phyloP scores from a whole-genome alignment of 1,284 basidiomycete genomes.

The Ustilago trichophora region DNA sequence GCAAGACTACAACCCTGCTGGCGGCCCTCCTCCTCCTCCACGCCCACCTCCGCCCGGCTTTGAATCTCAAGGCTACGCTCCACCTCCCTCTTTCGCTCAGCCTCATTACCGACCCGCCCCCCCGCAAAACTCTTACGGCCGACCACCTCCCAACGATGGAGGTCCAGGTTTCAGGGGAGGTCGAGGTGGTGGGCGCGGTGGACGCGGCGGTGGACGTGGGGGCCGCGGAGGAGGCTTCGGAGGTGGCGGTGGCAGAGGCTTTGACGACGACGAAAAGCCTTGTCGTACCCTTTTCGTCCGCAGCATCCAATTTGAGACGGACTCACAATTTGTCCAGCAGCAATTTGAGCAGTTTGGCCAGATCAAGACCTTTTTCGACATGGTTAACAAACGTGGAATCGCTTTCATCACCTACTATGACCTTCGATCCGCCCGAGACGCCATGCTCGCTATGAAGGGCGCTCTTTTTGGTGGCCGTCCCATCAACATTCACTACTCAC shows the following conservation, averaged over 20 bases:
- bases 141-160: constrained; percentile 13
- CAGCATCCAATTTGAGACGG: constrained; percentile 71
- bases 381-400: constrained; percentile 92
- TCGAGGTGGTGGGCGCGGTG: constrained; percentile 25
- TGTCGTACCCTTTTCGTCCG: constrained; percentile 95
- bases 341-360: constrained; percentile 91
- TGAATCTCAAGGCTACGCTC: constrained; percentile 15
- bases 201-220: constrained; percentile 23
- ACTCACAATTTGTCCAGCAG: constrained; percentile 70
- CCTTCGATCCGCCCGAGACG: constrained; percentile 86
- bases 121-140: constrained; percentile 15
- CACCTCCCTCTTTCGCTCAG: constrained; percentile 13
- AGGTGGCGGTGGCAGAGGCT: constrained; percentile 23
- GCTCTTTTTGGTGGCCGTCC: constrained; percentile 66
- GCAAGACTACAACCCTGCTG: constrained; percentile 17
- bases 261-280: constrained; percentile 77
- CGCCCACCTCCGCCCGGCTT: constrained; percentile 10
- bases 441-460: constrained; percentile 76
- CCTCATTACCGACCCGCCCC: constrained; percentile 10
- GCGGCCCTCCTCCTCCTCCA: background rate
- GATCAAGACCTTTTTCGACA: constrained; percentile 95
- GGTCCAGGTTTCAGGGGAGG: constrained; percentile 24
- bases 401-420: constrained; percentile 97
- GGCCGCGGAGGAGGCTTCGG: constrained; percentile 20
- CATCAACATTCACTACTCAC: constrained; percentile 97